Evolutionary conservation across 768 basidiomycete genomes (phyloP), one percentile per base, ranked within the genome.

Genomic region (Panus rudis): DNA sequence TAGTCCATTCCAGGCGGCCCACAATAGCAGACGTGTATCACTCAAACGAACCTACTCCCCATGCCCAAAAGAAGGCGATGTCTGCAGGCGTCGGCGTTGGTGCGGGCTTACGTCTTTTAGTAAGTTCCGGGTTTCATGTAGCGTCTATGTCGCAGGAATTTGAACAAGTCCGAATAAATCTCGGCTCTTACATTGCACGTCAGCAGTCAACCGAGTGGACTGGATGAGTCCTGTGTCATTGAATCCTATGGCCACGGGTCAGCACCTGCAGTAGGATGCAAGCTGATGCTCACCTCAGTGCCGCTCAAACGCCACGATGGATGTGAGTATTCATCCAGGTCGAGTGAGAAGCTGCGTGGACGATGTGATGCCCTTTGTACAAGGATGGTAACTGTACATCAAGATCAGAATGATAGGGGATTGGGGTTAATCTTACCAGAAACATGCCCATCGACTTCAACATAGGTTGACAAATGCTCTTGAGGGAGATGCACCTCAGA

Each of bases 61-160:
- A 40, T 24, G 6, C n/a, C 24, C 12, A 34, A 31, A 26, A n/a
- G n/a, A 6, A 19, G 25, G 17, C 38, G 20, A 43, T 37, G 25
- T 37, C 31, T 21, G 20, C 22, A 33, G 39, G 20, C 41, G 27
- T 31, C 49, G 49, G 49, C 45, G 49, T 43, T 50, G 49, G 40
- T 50, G 49, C 49, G 49, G 49, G 16, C 13, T 41, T 49, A 49
- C 31, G 43, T 37, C 40, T 42, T 21, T 17, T 38, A 38, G 45
- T 11, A 20, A 20, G 16, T 33, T 46, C 21, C 39, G 27, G 31
- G 24, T 14, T 41, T 41, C 14, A 19, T 19, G 27, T 13, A n/a
- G 22, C 25, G 17, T n/a, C 40, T 21, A 12, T 41, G 11, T 26
- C 27, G 21, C 17, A 24, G 22, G 17, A 6, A 40, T 40, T 5